Conservation (phyloP, 306 rosid genomes). For the Casuarina cunninghamiana region DNA sequence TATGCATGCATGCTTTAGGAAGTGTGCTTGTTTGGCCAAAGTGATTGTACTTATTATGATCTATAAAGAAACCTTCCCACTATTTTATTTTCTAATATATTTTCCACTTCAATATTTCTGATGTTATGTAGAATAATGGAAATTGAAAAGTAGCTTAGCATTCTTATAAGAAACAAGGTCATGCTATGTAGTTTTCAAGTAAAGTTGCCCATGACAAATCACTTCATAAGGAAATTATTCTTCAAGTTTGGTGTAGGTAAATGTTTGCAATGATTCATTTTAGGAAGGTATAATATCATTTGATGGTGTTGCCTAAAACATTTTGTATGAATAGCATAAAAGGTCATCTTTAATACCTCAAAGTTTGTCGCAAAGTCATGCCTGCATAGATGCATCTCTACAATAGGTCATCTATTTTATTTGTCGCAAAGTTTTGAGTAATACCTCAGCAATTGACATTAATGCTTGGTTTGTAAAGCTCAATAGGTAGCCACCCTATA, state of each 20-base stretch:
- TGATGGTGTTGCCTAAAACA: neutral
- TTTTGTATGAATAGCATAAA: slow-evolving; percentile 6
- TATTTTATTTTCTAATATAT: neutral
- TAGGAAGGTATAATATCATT: neutral
- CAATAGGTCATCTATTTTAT: no score
- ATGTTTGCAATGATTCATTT: slow-evolving; percentile 1
- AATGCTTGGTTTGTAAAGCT: no score
- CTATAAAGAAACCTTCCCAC: slow-evolving; percentile 13
- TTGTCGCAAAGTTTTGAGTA: no score
- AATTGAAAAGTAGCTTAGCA: slow-evolving; percentile 93
- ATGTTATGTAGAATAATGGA: slow-evolving; percentile 75
- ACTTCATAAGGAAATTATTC: slow-evolving; percentile 90
- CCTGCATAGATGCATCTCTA: no score
- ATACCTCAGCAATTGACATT: no score
- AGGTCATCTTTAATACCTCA: no score
- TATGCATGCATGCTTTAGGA: slow-evolving; percentile 1
- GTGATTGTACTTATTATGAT: slow-evolving; percentile 14
- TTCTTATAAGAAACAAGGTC: slow-evolving; percentile 98
- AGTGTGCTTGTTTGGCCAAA: slow-evolving; percentile 1
- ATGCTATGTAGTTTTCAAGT: slow-evolving; percentile 91
- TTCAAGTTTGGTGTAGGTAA: slow-evolving; percentile 75
- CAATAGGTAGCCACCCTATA: no score
- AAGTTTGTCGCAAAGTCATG: no score
- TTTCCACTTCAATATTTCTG: slow-evolving; percentile 23
- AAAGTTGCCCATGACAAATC: slow-evolving; percentile 98